Percentiles rank a stretch among this genome's conserved stretches.
Conservation (phyloP, 208 protist species). For the Jaenimonas drosophilae region DNA sequence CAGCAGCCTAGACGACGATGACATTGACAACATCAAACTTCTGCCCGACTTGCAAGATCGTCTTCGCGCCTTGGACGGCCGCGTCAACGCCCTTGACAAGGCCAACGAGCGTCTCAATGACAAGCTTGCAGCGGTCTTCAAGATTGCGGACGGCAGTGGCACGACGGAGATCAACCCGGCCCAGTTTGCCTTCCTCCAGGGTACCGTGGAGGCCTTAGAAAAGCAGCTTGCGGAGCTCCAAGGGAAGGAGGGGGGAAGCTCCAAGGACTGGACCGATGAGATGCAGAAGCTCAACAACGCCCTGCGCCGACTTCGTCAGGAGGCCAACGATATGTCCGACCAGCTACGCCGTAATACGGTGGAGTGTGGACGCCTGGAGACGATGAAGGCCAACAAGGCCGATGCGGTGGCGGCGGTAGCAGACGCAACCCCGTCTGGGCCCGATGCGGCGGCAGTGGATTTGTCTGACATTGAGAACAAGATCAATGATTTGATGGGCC, state of each 20-base stretch:
- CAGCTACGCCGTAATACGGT: constrained; percentile 10
- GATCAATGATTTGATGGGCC: constrained; percentile 16
- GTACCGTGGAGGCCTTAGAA: constrained; percentile 42
- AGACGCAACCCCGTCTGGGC: too few species aligned
- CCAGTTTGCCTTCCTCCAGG: constrained; percentile 37
- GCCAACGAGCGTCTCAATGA: constrained; percentile 34
- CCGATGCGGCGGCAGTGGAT: constrained; percentile 3
- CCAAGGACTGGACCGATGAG: constrained; percentile 37
- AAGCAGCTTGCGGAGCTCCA: constrained; percentile 53
- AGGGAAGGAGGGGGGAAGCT: constrained; percentile 8
- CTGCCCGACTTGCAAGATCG: constrained; percentile 14
- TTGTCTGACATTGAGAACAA: constrained; percentile 23
- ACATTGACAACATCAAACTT: constrained; percentile 20
- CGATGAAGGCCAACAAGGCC: constrained; percentile 31
- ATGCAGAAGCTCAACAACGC: constrained; percentile 23
- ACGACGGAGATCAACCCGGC: constrained; percentile 24
- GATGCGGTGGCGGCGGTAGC: background rate
- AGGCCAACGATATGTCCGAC: constrained; percentile 14
- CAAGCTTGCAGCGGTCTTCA: constrained; percentile 7
- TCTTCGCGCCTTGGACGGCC: constrained; percentile 13
- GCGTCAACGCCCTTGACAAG: constrained; percentile 13
- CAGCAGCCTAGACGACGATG: constrained; percentile 21
- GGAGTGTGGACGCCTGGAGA: constrained; percentile 27
- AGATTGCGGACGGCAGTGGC: constrained; percentile 7
- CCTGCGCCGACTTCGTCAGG: constrained; percentile 20